Evolutionary conservation across 208 protist genomes (phyloP).

Genomic region (Leishmania martiniquensis): DNA sequence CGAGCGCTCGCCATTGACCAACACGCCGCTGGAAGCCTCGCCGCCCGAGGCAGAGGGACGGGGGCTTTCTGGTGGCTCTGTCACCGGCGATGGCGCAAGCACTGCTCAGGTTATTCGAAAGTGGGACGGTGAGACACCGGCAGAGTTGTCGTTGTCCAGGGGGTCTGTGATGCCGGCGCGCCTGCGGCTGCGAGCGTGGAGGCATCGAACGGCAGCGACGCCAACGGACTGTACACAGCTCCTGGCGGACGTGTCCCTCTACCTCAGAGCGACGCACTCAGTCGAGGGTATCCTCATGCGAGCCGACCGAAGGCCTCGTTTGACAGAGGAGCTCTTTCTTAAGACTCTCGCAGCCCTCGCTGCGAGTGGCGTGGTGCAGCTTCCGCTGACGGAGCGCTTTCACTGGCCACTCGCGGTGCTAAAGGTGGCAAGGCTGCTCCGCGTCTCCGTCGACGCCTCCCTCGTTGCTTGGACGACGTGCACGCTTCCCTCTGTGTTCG

Average conservation of each 20-base stretch:
- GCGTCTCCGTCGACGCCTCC: constrained; percentile 26
- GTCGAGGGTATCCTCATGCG: constrained; percentile 16
- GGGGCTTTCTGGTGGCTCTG: not conserved
- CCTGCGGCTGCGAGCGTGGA: constrained; percentile 14
- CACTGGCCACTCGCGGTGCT: constrained; percentile 38
- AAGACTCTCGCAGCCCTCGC: constrained; percentile 16
- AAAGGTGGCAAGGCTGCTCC: constrained; percentile 18
- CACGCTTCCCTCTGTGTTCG: constrained; percentile 17
- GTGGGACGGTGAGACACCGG: not conserved
- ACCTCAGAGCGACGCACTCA: constrained; percentile 19
- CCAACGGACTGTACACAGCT: constrained; percentile 16
- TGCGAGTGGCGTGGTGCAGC: constrained; percentile 29
- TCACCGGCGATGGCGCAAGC: not conserved
- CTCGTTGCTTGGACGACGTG: constrained; percentile 4
- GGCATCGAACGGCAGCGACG: not conserved
- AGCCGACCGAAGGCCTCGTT: constrained; percentile 5
- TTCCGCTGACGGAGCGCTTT: constrained; percentile 25
- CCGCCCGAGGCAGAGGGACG: too few relatives aligned
- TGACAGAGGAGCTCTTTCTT: constrained; percentile 25
- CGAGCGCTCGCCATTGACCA: constrained; percentile 7
- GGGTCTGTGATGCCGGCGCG: too few relatives aligned
- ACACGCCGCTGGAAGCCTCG: not conserved
- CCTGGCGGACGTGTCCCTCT: constrained; percentile 20
- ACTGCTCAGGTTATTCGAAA: not conserved
- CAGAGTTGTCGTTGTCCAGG: too few relatives aligned